Evolutionary conservation across 495 filamentous ascomycete species (phyloP).

Genomic region (Apiosordaria backusii): DNA sequence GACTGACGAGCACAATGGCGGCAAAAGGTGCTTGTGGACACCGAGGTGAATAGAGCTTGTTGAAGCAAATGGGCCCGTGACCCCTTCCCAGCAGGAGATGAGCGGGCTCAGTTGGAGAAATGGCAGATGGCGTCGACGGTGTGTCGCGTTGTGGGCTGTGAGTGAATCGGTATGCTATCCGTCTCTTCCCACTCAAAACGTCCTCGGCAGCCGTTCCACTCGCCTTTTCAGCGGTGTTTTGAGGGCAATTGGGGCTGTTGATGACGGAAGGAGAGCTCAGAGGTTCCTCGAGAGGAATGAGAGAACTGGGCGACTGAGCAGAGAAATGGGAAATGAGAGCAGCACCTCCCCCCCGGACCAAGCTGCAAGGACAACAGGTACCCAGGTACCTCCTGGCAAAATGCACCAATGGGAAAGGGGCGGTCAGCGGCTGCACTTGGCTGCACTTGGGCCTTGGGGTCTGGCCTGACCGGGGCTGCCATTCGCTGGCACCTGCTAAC

Average conservation of each 20-base stretch:
- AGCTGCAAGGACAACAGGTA: conserved; percentile 5
- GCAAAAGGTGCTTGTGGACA: background rate
- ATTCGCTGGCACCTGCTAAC: conserved; percentile 6
- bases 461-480: conserved; percentile 2
- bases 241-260: conserved; percentile 2
- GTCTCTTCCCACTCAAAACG: background rate
- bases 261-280: conserved; percentile 4
- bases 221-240: conserved; percentile 8
- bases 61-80: conserved; percentile 14
- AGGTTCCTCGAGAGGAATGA: background rate
- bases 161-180: background rate
- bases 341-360: conserved; percentile 1
- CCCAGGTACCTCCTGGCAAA: background rate
- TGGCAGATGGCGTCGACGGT: background rate
- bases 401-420: conserved; percentile 9
- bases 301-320: background rate
- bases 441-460: background rate
- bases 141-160: background rate
- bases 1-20: conserved; percentile 16
- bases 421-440: conserved; percentile 11
- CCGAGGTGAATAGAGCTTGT: conserved; percentile 2
- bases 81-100: conserved; percentile 27
- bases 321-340: conserved; percentile 13
- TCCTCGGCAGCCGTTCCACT: conserved; percentile 9
- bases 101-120: conserved; percentile 4